Base-by-base conservation (phyloP, 1,139 yeast species). In the Geotrichum reessii region DNA sequence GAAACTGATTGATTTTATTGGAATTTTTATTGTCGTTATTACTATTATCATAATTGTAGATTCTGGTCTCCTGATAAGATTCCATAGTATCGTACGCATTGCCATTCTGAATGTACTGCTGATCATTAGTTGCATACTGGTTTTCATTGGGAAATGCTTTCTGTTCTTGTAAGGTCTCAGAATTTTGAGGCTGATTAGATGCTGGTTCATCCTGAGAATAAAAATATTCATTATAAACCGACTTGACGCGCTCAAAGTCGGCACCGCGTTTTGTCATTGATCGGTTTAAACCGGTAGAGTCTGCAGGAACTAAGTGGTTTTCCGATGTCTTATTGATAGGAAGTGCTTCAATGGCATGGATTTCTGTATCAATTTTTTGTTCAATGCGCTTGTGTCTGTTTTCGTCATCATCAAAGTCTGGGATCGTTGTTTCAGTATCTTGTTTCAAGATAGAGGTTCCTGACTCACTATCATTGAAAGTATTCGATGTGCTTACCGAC, bases 201-300 rank as follows among this genome's bases (percentile, higher is more conserved):
- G 12, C 31, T 7, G 53, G 17, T n/a, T 51, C 44, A n/a, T 11
- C 22, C 12, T 55, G 58, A 21, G 59, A 54, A 12, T 68, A 67
- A 62, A 69, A 60, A 57, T 70, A 70, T 56, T 69, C 73, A 42
- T 69, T 64, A 61, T 70, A 70, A 55, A 70, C 64, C 12, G 71
- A 68, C 56, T 65, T 67, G 55, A 70, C 69, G 11, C 73, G 64
- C 28, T 69, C 72, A 60, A 68, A 69, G 50, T 67, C 57, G 6
- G 44, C n/a, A 17, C 42, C 52, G 5, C 57, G 33, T 33, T 55
- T 48, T 21, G 51, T 25, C 37, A 24, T 8, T 25, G 31, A 3
- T 8, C 51, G 19, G 19, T 37, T 37, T 17, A 37, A 37, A 19
- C 19, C 44, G 6, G 9, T 17, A 8, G 44, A 37, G 5, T 17